Base-by-base conservation (phyloP, 1,284 basidiomycete species). In the Austroboletus olivaceoglutinosus region DNA sequence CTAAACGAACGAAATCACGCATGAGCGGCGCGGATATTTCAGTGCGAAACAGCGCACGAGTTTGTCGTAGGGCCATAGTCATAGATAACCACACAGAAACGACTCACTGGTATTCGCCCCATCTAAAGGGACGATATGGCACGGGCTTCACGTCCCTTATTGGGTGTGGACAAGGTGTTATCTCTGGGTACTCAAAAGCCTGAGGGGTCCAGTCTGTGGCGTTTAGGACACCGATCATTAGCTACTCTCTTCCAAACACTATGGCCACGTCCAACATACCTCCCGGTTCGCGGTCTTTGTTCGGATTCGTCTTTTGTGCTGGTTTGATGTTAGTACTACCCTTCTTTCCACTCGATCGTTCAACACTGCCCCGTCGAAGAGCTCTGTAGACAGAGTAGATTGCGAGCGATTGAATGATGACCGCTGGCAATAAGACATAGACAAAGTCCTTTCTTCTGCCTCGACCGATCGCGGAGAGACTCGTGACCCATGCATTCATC, bases 61-160 rank as follows among this genome's bases (percentile, higher is more conserved):
- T 23, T 23, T 9, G 30, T 36, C 15, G 39, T n/a, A 34, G 18
- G 4, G 12, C 18, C n/a, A 15, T 41, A 22, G 19, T 18, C n/a
- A 19, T 13, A 18, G 19, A 30, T 18, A 25, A 45, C 9, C 12
- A 30, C 4, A 23, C 4, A 42, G 3, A 30, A 27, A 19, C 22
- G 13, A 73, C 82, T 62, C 41, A 86, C 83, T 84, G 78, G 62
- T 85, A 84, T 34, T 78, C 72, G n/a, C 82, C 82, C 76, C 78
- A 80, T 55, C 73, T 73, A 64, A 86, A 86, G 1, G 85, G 83
- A 23, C 85, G 74, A 58, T 87, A 86, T 7, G 81, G 79, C 8
- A 83, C 76, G 3, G 82, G 82, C 56, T 76, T 77, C 33, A 80
- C 68, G 18, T 76, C 71, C 21, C 58, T 59, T 43, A 81, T 66